phyloP scores from a whole-genome alignment of 306 rosid genomes.

The Glycine tomentella region DNA sequence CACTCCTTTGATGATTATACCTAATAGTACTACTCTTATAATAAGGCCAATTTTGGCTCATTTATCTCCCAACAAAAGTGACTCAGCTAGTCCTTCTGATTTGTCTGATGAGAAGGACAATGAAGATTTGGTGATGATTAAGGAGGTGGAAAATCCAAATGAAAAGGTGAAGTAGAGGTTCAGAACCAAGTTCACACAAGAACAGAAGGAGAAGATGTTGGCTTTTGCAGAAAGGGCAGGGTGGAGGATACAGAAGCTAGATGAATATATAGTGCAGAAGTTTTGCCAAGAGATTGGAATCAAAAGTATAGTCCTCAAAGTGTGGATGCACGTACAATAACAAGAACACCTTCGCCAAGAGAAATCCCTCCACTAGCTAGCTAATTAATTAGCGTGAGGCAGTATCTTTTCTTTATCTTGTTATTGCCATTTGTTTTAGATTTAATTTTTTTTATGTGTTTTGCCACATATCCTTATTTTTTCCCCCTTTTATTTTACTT shows the following conservation, averaged over 20 bases:
- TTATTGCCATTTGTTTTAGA: neutral
- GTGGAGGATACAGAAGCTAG: conserved; percentile 65
- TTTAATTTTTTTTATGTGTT: neutral
- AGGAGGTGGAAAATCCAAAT: too few species aligned
- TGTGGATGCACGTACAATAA: conserved; percentile 82
- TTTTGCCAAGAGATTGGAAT: conserved; percentile 68
- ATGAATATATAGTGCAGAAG: conserved; percentile 56
- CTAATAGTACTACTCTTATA: neutral
- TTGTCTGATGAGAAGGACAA: conserved; percentile 46
- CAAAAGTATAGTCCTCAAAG: conserved; percentile 66
- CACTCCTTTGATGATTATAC: conserved; percentile 21
- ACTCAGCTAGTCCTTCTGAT: conserved; percentile 52
- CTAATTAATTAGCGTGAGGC: neutral
- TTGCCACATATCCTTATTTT: neutral
- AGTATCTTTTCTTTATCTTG: neutral
- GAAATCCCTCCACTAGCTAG: conserved; percentile 36
- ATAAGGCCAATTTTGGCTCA: conserved; percentile 26
- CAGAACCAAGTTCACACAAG: conserved; percentile 68
- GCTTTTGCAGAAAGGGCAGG: conserved; percentile 64
- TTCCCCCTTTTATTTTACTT: neutral
- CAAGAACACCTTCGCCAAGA: conserved; percentile 57
- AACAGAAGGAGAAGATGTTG: conserved; percentile 70
- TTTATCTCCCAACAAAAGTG: conserved; percentile 53
- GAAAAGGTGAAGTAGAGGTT: conserved; percentile 54
- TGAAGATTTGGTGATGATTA: conserved; percentile 13